These are phyloP conservation scores for Aethionema arabicum DNA, from an alignment of 345 rosid species.

Conservation along the genomic window DNA sequence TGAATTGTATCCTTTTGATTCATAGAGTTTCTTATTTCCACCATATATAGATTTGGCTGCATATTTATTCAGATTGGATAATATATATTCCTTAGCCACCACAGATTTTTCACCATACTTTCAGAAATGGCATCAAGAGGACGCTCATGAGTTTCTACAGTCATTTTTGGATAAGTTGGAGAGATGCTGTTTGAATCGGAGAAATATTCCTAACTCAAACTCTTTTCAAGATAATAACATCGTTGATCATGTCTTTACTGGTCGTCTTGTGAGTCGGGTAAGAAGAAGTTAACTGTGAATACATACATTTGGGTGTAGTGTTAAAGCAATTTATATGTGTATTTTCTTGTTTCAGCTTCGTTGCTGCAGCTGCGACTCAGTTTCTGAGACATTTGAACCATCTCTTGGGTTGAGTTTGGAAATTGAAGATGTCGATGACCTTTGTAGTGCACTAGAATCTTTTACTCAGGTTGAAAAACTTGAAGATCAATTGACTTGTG, in stretches of 20 bases:
- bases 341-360: conserved; percentile 45
- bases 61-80: not conserved
- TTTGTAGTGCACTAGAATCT: conserved; percentile 60
- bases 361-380: conserved; percentile 67
- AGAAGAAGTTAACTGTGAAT: conserved; percentile 16
- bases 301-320: not conserved
- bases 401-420: conserved; percentile 74
- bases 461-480: conserved; percentile 77
- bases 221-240: conserved; percentile 42
- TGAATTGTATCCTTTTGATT: conserved; percentile 58
- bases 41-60: conserved; percentile 5
- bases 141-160: conserved; percentile 86
- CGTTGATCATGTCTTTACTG: conserved; percentile 63
- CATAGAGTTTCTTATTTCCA: not conserved
- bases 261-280: conserved; percentile 72
- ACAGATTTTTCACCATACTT: conserved; percentile 62
- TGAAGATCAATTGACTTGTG: conserved; percentile 66
- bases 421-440: conserved; percentile 58
- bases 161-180: conserved; percentile 72
- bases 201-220: conserved; percentile 21
- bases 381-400: conserved; percentile 61
- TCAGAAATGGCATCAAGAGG: conserved; percentile 66
- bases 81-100: conserved; percentile 45
- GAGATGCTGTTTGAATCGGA: conserved; percentile 50
- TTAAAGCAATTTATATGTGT: not conserved